Base-by-base conservation (phyloP, 1,284 basidiomycete species). In the Moesziomyces globuligerus region DNA sequence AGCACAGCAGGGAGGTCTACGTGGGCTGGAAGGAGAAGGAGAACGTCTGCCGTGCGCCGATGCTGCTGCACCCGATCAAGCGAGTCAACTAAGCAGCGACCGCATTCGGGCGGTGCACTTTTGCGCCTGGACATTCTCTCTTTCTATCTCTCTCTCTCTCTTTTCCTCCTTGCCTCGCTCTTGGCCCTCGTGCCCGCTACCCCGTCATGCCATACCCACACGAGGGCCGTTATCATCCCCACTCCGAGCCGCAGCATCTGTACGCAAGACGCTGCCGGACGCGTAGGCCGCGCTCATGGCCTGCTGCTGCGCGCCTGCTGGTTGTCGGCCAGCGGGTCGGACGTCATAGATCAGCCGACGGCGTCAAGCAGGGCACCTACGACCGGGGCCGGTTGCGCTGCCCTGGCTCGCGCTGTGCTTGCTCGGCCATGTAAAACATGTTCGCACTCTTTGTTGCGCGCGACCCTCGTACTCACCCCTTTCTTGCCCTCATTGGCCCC, bases 21-120 rank as follows among this genome's bases (percentile, higher is more conserved):
- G 62, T 80, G 47, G 80, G 79, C 37, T 82, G 80, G 80, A 81
- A 80, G 68, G 67, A 67, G 44, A 64, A 70, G 57, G 75, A 77
- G 32, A 73, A 80, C 39, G 80, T 81, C 23, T 82, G 80, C 56
- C 67, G 80, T 39, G 75, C 76, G 36, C 80, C 80, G 15, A 74
- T 77, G 58, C 65, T 82, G 40, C 58, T 82, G 45, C 80, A 82
- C 48, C 80, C 80, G 8, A 81, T 82, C 71, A 82, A 82, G 72
- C 69, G 71, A 6, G 61, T 81, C 60, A 64, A 70, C 56, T 70
- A 53, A 49, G 29, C n/a, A n/a, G n/a, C n/a, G n/a, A n/a, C n/a
- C n/a, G n/a, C n/a, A n/a, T n/a, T n/a, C 25, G 6, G 23, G 51
- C 40, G 32, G 24, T 9, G 38, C 36, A 24, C 11, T 18, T 37